Evolutionary conservation across 1,284 basidiomycete species (phyloP).

Genomic region (Ceratobasidium sp.): DNA sequence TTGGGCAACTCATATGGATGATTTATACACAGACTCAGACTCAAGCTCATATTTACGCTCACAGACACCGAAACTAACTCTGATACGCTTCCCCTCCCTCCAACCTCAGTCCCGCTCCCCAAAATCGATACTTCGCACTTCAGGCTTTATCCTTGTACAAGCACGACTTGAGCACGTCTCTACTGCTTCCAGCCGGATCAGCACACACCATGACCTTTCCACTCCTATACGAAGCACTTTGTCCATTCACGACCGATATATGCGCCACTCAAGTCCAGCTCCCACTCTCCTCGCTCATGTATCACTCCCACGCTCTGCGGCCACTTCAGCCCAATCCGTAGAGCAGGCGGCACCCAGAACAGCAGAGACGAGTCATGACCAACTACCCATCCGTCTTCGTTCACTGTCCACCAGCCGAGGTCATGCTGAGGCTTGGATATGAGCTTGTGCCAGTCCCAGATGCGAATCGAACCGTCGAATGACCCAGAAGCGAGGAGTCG

Average conservation of each 20-base stretch:
- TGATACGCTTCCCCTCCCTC: too few relatives aligned
- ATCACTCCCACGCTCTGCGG: neutral
- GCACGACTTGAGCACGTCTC: too few relatives aligned
- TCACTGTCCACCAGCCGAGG: neutral
- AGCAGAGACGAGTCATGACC: neutral
- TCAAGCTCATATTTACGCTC: too few relatives aligned
- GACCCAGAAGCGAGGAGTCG: conserved; percentile 21
- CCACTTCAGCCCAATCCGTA: neutral
- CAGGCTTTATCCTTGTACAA: too few relatives aligned
- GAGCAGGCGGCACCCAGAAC: neutral
- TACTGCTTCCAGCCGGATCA: too few relatives aligned
- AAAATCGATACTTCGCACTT: too few relatives aligned
- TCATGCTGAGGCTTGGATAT: too few relatives aligned
- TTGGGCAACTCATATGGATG: too few relatives aligned
- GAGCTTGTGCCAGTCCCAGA: conserved; percentile 31
- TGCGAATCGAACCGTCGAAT: conserved; percentile 33
- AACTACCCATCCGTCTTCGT: conserved; percentile 6
- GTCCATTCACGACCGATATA: neutral
- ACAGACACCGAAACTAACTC: too few relatives aligned
- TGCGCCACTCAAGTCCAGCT: neutral
- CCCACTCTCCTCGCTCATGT: neutral
- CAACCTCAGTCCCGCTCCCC: too few relatives aligned
- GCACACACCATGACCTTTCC: too few relatives aligned
- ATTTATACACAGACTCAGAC: too few relatives aligned
- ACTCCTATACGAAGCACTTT: neutral